Evolutionary conservation across 352 stramenopile genomes (phyloP).

Genomic region (Phytophthora citrophthora): DNA sequence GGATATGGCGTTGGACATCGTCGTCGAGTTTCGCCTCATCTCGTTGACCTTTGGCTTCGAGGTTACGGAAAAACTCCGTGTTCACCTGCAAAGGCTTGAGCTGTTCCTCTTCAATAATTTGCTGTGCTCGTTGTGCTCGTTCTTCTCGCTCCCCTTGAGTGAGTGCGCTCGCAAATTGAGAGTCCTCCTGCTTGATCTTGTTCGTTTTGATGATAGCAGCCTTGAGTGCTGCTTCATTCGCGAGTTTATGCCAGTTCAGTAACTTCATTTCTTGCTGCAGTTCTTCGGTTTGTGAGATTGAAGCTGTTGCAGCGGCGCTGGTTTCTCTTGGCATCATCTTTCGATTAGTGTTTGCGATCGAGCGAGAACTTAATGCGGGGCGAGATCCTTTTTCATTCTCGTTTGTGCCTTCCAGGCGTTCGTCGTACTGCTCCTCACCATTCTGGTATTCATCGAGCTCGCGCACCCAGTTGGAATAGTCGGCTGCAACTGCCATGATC

Average conservation of each 20-base stretch:
- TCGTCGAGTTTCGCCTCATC: slow-evolving; percentile 76
- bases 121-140: slow-evolving; percentile 88
- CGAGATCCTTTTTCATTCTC: slow-evolving; percentile 14
- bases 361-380: slow-evolving; percentile 18
- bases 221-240: slow-evolving; percentile 93
- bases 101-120: slow-evolving; percentile 93
- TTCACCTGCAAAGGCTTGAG: slow-evolving; percentile 91
- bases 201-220: slow-evolving; percentile 90
- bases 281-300: slow-evolving; percentile 77
- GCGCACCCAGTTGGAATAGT: slow-evolving; percentile 61
- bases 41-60: slow-evolving; percentile 75
- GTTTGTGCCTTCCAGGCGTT: slow-evolving; percentile 30
- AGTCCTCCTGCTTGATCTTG: slow-evolving; percentile 83
- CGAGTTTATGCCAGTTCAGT: slow-evolving; percentile 95
- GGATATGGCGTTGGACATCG: slow-evolving; percentile 90
- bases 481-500: slow-evolving; percentile 37
- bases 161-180: slow-evolving; percentile 50
- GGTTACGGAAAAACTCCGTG: slow-evolving; percentile 87
- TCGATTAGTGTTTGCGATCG: slow-evolving; percentile 24
- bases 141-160: slow-evolving; percentile 75
- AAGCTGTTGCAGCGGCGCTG: slow-evolving; percentile 13
- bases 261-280: slow-evolving; percentile 93
- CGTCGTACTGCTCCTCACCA: slow-evolving; percentile 38
- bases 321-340: slow-evolving; percentile 31
- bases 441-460: slow-evolving; percentile 66